Base-by-base conservation (phyloP, 2,329 filamentous ascomycete species). In the Neobulgaria alba region DNA sequence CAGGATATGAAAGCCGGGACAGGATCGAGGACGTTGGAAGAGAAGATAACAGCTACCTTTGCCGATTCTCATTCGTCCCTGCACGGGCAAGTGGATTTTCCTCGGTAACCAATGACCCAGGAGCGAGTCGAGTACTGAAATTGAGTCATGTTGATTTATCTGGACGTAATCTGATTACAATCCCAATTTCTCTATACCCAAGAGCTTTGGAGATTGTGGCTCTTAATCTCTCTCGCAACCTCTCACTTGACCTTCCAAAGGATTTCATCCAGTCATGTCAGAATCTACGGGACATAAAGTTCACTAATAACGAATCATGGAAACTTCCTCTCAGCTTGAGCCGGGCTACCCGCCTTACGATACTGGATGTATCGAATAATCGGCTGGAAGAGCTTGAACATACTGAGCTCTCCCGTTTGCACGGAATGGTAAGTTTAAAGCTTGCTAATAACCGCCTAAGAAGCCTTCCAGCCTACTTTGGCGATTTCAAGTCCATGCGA, bases 41-140 rank as follows among this genome's bases (percentile, higher is more conserved):
- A 42, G 92, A 98, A 62, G 92, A 98, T 67, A 95, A 96, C 62
- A 93, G 89, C 59, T 98, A 96, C 55, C 73, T 98, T 10, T 94
- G 89, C 59, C 85, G 92, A 4, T 96, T 98, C 65, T 87, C 92
- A 45, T 98, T 98, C 63, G 69, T 95, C 43, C 89, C 90, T 12
- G 82, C 85, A 15, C 85, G 90, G 56, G 83, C 95, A 61, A 89
- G 80, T 59, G 87, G 89, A 36, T 89, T 76, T 55, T 78, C 82
- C 48, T 72, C 81, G 32, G 78, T 57, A 45, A 69, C 85, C 17
- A 82, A 89, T 50, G 90, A 96, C 55, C 75, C 88, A 36, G 84
- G 82, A 18, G 78, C 93, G 49, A 79, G 76, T 57, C 88, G 87
- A 57, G 77, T 84, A 61, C 82, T 89, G 53, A 95, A 95, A 58